Conservation (phyloP, 371 early-diverging fungal species). For the Syncephalis plumigaleata region DNA sequence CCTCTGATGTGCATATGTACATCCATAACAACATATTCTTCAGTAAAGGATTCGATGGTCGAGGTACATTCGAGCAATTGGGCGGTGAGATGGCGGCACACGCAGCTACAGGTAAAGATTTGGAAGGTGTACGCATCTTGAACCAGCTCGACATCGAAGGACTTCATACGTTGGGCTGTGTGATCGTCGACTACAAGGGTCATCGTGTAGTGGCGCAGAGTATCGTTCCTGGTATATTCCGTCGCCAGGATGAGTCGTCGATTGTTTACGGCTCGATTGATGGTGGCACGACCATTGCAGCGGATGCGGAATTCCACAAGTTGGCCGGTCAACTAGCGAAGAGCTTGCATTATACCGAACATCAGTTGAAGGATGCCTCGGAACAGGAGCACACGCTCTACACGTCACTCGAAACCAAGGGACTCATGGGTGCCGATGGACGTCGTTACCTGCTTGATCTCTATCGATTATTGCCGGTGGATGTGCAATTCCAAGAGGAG, state of each 20-base stretch:
- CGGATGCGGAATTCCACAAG: slow-evolving; percentile 60
- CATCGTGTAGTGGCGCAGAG: slow-evolving; percentile 80
- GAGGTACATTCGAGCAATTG: slow-evolving; percentile 58
- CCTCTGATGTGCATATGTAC: slow-evolving; percentile 69
- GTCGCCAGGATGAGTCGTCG: slow-evolving; percentile 57
- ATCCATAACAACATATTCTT: slow-evolving; percentile 91
- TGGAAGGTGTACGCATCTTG: slow-evolving; percentile 70
- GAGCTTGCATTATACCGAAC: slow-evolving; percentile 64
- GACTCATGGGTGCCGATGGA: slow-evolving; percentile 77
- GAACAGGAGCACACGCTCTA: slow-evolving; percentile 39
- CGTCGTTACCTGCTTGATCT: slow-evolving; percentile 84
- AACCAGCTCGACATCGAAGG: slow-evolving; percentile 58
- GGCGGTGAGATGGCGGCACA: slow-evolving; percentile 89
- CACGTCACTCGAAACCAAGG: slow-evolving; percentile 83
- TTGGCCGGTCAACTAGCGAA: slow-evolving; percentile 49
- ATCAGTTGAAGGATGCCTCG: slow-evolving; percentile 47
- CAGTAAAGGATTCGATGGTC: slow-evolving; percentile 78
- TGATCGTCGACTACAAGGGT: slow-evolving; percentile 84
- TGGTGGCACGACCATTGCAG: slow-evolving; percentile 47
- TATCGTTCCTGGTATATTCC: slow-evolving; percentile 76
- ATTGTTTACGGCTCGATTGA: slow-evolving; percentile 85
- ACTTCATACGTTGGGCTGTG: slow-evolving; percentile 71
- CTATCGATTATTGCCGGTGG: slow-evolving; percentile 77
- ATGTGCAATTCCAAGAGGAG: slow-evolving; percentile 68
- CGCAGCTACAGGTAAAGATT: slow-evolving; percentile 84